A percentile compares a stretch with the other conserved stretches of the same genome.
These are phyloP conservation scores for Datura wrightii DNA, from an alignment of 257 asterid species.

Conservation along the genomic window DNA sequence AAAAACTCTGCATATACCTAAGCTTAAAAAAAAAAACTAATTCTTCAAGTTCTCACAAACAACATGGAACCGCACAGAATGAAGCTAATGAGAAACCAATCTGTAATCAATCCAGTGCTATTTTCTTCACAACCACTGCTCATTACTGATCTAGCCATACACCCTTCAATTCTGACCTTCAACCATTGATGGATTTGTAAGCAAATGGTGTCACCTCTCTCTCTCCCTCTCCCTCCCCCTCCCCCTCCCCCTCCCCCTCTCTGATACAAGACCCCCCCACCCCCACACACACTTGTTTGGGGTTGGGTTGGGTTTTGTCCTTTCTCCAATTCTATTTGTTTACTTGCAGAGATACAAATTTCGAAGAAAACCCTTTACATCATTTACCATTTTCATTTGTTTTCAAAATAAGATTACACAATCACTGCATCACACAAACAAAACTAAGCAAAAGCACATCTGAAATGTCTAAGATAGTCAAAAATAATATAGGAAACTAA, in stretches of 20 bases:
- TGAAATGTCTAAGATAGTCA: not conserved
- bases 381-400: not conserved
- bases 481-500: not conserved
- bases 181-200: not conserved
- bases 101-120: slow-evolving; percentile 1
- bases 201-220: not conserved
- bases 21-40: not conserved
- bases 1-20: slow-evolving; percentile 11
- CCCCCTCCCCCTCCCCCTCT: not conserved
- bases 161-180: not conserved
- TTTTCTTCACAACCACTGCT: not conserved
- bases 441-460: not conserved
- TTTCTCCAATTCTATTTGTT: not conserved
- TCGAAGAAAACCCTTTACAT: not conserved
- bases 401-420: not conserved
- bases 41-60: slow-evolving; percentile 10
- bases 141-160: not conserved
- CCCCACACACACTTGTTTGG: not conserved
- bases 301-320: not conserved
- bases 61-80: not conserved
- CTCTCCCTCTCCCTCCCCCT: not conserved
- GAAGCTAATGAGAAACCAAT: not conserved
- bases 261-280: not conserved
- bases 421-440: not conserved
- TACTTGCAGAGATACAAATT: not conserved